Percentiles rank a stretch among this genome's conserved stretches.
phyloP scores from a whole-genome alignment of 805 yeast genomes.

The Diddensiella santjacobensis region DNA sequence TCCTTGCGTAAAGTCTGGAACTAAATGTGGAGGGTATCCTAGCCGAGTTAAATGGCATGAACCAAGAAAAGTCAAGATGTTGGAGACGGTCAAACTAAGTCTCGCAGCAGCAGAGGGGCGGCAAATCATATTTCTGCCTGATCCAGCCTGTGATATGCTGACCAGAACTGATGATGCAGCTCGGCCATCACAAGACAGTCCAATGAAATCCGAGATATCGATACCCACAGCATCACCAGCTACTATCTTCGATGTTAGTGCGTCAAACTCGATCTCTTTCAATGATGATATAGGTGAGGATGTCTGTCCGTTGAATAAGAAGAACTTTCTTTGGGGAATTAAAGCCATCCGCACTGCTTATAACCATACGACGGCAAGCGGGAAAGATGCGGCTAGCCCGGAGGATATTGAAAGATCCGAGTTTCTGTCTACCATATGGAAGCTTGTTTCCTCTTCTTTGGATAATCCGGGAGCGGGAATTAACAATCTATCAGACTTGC shows the following conservation, averaged over 20 bases:
- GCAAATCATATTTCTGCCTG: not conserved
- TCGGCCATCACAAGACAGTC: not conserved
- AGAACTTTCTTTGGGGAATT: conserved; percentile 21
- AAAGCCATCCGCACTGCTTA: conserved; percentile 21
- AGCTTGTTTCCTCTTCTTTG: conserved; percentile 17
- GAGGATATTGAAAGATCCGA: conserved; percentile 10
- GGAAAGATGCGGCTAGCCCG: conserved; percentile 4
- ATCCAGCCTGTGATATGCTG: not conserved
- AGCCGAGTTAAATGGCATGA: conserved; percentile 18
- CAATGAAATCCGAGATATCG: not conserved
- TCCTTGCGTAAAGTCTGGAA: conserved; percentile 36
- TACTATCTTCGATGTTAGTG: conserved; percentile 2
- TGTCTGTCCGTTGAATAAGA: conserved; percentile 6
- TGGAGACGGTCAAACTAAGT: not conserved
- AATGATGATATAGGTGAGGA: not conserved
- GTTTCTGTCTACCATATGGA: conserved; percentile 18
- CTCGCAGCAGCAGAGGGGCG: not conserved
- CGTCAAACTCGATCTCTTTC: not conserved
- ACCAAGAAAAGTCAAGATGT: not conserved
- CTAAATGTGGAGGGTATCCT: conserved; percentile 24
- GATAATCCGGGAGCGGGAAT: not conserved
- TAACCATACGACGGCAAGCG: conserved; percentile 14
- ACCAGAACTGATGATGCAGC: not conserved
- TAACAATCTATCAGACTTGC: conserved; percentile 3
- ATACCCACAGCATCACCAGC: not conserved